A percentile compares a stretch with the other conserved stretches of the same genome.
Conservation (phyloP, 2,329 filamentous ascomycete species). For the Ophiostoma himal-ulmi region DNA sequence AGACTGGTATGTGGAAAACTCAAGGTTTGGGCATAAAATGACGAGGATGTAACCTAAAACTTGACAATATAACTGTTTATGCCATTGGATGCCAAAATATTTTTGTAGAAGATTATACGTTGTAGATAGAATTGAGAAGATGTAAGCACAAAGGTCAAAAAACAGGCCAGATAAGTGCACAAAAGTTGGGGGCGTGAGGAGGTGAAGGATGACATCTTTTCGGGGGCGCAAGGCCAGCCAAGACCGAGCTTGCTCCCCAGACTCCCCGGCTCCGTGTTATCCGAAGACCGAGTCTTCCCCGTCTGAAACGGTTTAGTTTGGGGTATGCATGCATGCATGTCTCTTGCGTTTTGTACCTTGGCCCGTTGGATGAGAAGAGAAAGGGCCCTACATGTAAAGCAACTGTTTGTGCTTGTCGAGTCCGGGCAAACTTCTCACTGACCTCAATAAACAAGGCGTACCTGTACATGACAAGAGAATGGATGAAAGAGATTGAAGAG, state of each 20-base stretch:
- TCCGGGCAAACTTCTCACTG: background rate
- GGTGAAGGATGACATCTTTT: background rate
- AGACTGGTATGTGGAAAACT: background rate
- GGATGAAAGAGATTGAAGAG: background rate
- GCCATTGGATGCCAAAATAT: background rate
- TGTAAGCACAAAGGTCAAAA: background rate
- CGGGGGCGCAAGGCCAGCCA: background rate
- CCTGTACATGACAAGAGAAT: background rate
- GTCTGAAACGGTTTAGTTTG: background rate
- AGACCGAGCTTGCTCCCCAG: slow-evolving; percentile 9
- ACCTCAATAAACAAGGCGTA: background rate
- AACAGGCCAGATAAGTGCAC: background rate
- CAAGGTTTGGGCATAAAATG: background rate
- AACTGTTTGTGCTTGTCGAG: background rate
- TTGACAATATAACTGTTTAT: background rate
- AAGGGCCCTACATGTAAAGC: background rate
- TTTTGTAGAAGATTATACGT: background rate
- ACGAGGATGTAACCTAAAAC: background rate
- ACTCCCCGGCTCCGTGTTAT: background rate
- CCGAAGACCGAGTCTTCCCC: slow-evolving; percentile 13
- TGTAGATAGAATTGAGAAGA: background rate
- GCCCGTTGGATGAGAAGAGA: background rate
- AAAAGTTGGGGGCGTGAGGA: background rate
- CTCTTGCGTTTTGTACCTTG: background rate
- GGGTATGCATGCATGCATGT: background rate